These are phyloP conservation scores for Starmera stellimalicola DNA, from an alignment of 1,139 yeast genomes.

Conservation along the genomic window DNA sequence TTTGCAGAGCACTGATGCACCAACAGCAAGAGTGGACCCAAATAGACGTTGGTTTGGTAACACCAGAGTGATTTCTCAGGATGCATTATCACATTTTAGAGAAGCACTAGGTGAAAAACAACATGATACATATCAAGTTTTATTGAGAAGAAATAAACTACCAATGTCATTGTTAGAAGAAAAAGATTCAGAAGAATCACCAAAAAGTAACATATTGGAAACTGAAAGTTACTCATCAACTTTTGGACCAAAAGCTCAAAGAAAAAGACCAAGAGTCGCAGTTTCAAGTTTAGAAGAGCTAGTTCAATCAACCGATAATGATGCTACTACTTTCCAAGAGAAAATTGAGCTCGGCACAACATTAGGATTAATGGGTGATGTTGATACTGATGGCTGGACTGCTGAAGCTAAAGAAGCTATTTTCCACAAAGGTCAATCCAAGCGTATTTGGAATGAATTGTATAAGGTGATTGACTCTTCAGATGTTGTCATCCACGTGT, in stretches of 20 bases:
- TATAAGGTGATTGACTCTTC: slow-evolving; percentile 96
- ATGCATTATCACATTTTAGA: slow-evolving; percentile 88
- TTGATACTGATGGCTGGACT: slow-evolving; percentile 66
- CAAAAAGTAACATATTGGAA: slow-evolving; percentile 72
- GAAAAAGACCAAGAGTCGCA: slow-evolving; percentile 81
- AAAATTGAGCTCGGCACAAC: slow-evolving; percentile 64
- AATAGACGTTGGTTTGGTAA: slow-evolving; percentile 97
- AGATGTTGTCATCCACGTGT: slow-evolving; percentile 90
- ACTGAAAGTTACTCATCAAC: slow-evolving; percentile 77
- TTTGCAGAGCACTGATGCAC: slow-evolving; percentile 80
- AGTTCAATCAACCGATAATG: slow-evolving; percentile 52
- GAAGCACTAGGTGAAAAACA: slow-evolving; percentile 88
- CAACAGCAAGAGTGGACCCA: slow-evolving; percentile 91
- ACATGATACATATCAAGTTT: slow-evolving; percentile 80
- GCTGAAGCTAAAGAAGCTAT: slow-evolving; percentile 92
- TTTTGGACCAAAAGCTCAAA: slow-evolving; percentile 92
- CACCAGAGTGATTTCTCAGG: slow-evolving; percentile 95
- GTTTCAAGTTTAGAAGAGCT: slow-evolving; percentile 76
- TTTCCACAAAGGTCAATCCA: slow-evolving; percentile 94
- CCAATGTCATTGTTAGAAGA: slow-evolving; percentile 96
- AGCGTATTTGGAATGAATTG: slow-evolving; percentile 96
- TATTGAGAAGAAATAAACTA: slow-evolving; percentile 79
- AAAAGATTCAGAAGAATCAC: slow-evolving; percentile 62
- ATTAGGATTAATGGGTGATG: slow-evolving; percentile 71
- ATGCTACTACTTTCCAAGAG: slow-evolving; percentile 56